A percentile compares a stretch with the other conserved stretches of the same genome.
Conservation (phyloP, 106 monocot genomes). For the Dioscorea alata region DNA sequence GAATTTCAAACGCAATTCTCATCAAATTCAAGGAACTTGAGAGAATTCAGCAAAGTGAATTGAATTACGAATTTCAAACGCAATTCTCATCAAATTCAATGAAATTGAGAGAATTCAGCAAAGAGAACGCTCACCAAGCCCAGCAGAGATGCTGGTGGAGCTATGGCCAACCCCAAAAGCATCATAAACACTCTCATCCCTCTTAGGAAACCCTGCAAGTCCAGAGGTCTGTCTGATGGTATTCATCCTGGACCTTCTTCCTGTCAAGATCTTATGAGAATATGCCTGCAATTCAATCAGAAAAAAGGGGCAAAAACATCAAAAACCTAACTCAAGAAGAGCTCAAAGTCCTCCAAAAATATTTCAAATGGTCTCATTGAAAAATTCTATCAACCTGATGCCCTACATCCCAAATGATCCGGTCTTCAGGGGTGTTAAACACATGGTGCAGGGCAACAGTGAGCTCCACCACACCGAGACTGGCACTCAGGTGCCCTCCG, state of each 20-base stretch:
- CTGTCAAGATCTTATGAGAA: slow-evolving; percentile 88
- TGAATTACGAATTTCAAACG: neutral
- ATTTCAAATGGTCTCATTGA: neutral
- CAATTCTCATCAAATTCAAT: neutral
- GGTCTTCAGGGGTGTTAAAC: slow-evolving; percentile 76
- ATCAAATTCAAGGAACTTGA: neutral
- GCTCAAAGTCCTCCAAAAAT: neutral
- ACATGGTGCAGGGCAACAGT: slow-evolving; percentile 81
- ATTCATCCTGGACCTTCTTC: slow-evolving; percentile 70
- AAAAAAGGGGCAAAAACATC: neutral
- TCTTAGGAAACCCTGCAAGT: slow-evolving; percentile 76
- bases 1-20: neutral
- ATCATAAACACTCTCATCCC: slow-evolving; percentile 82
- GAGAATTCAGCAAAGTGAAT: neutral
- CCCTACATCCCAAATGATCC: slow-evolving; percentile 94
- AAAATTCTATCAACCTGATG: slow-evolving; percentile 45
- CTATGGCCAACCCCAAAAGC: slow-evolving; percentile 90
- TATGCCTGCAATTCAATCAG: slow-evolving; percentile 43
- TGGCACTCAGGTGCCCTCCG: slow-evolving; percentile 77
- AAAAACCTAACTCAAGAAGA: neutral
- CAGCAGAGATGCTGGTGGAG: slow-evolving; percentile 93
- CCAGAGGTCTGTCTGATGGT: slow-evolving; percentile 82
- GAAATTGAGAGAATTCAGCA: neutral
- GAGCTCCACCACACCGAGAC: slow-evolving; percentile 84
- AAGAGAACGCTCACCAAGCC: slow-evolving; percentile 37